These are phyloP conservation scores for Thuidium tamariscinum DNA, from an alignment of 225 moss, liverwort and hornwort species.

Conservation along the genomic window DNA sequence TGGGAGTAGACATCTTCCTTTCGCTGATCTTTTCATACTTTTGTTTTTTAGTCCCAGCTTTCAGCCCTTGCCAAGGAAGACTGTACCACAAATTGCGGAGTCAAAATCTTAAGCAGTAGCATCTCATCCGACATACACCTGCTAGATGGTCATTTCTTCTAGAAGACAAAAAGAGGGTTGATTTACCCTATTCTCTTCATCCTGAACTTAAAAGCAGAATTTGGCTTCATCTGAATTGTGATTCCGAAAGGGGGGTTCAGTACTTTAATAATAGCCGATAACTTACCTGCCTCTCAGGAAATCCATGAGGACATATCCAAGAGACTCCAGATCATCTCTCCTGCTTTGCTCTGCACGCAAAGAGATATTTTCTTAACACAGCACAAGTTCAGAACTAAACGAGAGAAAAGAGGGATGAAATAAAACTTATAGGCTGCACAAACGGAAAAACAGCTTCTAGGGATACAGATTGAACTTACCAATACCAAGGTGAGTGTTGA, in stretches of 20 bases:
- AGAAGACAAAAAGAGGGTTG: not conserved
- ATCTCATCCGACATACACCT: not conserved
- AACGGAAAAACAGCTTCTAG: not conserved
- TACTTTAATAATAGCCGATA: not conserved
- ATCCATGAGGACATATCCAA: conserved; percentile 53
- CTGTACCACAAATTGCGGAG: conserved; percentile 7
- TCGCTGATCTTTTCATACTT: conserved; percentile 99
- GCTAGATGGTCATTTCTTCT: not conserved
- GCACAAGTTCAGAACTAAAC: not conserved
- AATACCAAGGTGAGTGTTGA: conserved; percentile 47
- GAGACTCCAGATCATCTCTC: conserved; percentile 45
- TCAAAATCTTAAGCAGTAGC: not conserved
- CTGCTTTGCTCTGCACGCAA: conserved; percentile 43
- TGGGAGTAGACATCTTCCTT: conserved; percentile 97
- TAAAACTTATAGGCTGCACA: not conserved
- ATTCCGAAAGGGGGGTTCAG: not conserved
- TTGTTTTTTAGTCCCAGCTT: conserved; percentile 86
- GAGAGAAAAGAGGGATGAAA: not conserved
- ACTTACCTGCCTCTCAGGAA: conserved; percentile 54
- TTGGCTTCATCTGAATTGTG: not conserved
- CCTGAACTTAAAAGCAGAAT: not conserved
- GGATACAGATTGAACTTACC: conserved; percentile 30
- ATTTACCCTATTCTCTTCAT: not conserved
- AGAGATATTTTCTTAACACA: not conserved
- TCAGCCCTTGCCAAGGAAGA: conserved; percentile 45